These are phyloP conservation scores for Fusarium agapanthi DNA, from an alignment of 2,329 filamentous ascomycete genomes.

Conservation along the genomic window DNA sequence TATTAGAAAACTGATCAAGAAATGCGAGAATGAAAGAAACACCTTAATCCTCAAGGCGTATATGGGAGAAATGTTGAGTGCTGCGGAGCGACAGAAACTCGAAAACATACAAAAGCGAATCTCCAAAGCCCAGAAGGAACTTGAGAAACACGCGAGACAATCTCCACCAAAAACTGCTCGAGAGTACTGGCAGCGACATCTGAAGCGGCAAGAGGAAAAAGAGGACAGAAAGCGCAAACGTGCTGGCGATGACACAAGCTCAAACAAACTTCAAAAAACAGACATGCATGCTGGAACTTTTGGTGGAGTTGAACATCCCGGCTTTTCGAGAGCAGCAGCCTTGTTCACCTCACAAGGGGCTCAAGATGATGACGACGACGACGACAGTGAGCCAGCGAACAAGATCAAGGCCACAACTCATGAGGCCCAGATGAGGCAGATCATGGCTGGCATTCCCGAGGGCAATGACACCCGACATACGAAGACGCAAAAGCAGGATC, in stretches of 20 bases:
- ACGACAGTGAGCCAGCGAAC: background rate
- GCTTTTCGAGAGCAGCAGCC: background rate
- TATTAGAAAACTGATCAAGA: fast-evolving
- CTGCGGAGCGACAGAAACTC: fast-evolving
- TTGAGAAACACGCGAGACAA: background rate
- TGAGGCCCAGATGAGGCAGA: background rate
- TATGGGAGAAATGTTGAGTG: fast-evolving
- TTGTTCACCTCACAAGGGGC: background rate
- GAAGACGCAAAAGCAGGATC: constrained; percentile 18
- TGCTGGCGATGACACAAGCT: fast-evolving
- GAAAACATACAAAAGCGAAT: background rate
- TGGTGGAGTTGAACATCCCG: background rate
- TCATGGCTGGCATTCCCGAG: constrained; percentile 17
- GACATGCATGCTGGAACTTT: background rate
- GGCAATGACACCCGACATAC: constrained; percentile 19
- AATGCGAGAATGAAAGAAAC: background rate
- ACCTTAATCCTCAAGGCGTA: fast-evolving
- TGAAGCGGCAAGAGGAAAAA: background rate
- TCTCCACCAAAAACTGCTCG: background rate
- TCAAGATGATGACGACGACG: fast-evolving
- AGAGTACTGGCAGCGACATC: background rate
- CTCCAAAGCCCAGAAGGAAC: background rate
- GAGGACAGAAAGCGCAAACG: constrained; percentile 6
- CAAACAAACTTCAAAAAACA: background rate
- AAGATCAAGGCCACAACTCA: constrained; percentile 6